Conservation (phyloP, 768 basidiomycete genomes). For the Candolleomyces aberdarensis region DNA sequence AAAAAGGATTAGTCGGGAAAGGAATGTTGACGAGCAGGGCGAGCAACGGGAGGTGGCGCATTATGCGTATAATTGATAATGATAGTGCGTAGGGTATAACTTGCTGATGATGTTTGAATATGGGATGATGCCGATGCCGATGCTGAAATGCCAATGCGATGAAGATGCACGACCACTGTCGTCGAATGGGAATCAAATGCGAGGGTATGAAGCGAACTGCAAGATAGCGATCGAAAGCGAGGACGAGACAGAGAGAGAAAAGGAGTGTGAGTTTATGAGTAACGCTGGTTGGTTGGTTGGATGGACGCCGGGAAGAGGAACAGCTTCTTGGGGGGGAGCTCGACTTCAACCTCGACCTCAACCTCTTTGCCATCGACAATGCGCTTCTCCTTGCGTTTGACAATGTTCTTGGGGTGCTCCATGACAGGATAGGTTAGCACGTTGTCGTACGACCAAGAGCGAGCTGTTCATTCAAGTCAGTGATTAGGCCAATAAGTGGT, state of each 20-base stretch:
- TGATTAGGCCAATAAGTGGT: background rate
- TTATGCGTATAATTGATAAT: background rate
- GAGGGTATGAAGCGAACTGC: background rate
- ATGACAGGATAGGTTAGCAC: conserved; percentile 65
- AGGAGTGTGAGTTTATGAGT: background rate
- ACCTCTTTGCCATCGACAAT: conserved; percentile 51
- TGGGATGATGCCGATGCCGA: background rate
- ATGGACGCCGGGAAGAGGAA: conserved; percentile 58
- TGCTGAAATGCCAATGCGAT: background rate
- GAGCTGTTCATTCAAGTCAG: conserved; percentile 35
- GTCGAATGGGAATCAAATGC: background rate
- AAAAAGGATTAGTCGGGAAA: background rate
- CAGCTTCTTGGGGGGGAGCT: conserved; percentile 56
- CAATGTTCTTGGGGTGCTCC: conserved; percentile 51
- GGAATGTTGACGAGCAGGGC: background rate
- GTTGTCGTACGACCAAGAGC: conserved; percentile 78
- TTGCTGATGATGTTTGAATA: background rate
- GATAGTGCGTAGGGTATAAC: background rate
- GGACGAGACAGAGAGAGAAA: background rate
- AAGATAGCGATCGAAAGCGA: background rate
- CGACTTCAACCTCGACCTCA: conserved; percentile 53
- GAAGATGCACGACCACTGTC: background rate
- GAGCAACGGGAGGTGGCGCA: background rate
- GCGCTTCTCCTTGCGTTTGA: conserved; percentile 47
- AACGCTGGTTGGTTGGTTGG: background rate